Base-by-base conservation (phyloP, 2,329 filamentous ascomycete species). In the Leptographium wingfieldii region DNA sequence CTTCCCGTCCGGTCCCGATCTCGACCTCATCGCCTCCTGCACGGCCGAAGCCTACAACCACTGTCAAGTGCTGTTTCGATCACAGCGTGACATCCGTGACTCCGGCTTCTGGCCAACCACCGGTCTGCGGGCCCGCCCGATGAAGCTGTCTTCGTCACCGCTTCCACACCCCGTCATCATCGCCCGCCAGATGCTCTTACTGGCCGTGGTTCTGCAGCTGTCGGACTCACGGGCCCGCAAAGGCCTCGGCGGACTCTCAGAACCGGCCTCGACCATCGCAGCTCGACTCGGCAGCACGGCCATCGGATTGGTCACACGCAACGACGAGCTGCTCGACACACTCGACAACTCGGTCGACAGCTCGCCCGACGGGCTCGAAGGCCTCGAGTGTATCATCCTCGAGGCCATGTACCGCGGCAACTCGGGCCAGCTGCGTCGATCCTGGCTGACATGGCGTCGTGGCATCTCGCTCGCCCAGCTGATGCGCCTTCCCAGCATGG, bases 331-430 rank as follows among this genome's bases (percentile, higher is more conserved):
- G 0, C 65, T 76, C 0, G 69, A 67, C 29, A 76, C 73, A 0
- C 58, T 80, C 3, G 77, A 80, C 58, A n/a, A 9, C 19, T 3
- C 43, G 3, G 16, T 19, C 16, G 19, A 46, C 19, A 1, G 43
- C 43, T 46, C 43, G 0, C 65, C 76, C 0, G 69, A 67, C 29
- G 76, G 73, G 0, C 58, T 80, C 3, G 77, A 80, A 58, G 77
- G 77, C 0, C 65, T 81, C 6, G 76, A 80, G 61, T 79, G 76
- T 57, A 63, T 82, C n/a, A 70, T 80, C 63, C 69, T 81, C 0
- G 74, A 80, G 62, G 71, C 70, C 14, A 68, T 78, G 27, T 78
- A 74, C 63, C 69, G 76, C 7, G 74, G 73, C 33, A 79, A 80
- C 33, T 66, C 67, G 0, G 80, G 80, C 1, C 73, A 76, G 33